phyloP scores from a whole-genome alignment of 257 asterid species.

The Craterostigma plantagineum region DNA sequence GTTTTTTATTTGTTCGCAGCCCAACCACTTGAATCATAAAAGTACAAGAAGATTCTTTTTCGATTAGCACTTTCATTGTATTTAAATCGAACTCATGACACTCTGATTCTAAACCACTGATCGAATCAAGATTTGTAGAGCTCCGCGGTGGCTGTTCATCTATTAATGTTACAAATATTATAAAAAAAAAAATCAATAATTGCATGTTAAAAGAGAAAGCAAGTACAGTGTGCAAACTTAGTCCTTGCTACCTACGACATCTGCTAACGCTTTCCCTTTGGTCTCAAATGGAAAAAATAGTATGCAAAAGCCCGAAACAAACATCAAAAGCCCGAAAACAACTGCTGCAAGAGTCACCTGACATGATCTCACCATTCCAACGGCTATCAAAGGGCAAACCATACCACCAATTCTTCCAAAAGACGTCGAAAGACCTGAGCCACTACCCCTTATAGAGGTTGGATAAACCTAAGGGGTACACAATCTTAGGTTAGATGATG shows the following conservation, averaged over 20 bases:
- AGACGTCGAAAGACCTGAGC: conserved; percentile 48
- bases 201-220: neutral
- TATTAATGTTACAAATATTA: neutral
- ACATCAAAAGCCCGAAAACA: conserved; percentile 33
- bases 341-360: conserved; percentile 40
- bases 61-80: too few species aligned
- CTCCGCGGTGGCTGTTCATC: too few species aligned
- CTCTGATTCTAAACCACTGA: too few species aligned
- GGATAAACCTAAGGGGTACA: conserved; percentile 45
- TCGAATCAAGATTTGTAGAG: too few species aligned
- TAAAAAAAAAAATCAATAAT: neutral
- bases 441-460: conserved; percentile 60
- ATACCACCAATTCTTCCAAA: conserved; percentile 76
- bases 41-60: too few species aligned
- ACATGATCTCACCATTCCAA: conserved; percentile 49
- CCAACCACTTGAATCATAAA: too few species aligned
- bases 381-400: conserved; percentile 68
- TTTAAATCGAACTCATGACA: too few species aligned
- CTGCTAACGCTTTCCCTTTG: conserved; percentile 34
- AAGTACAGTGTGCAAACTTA: conserved; percentile 1
- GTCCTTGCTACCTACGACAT: conserved; percentile 12
- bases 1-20: too few species aligned
- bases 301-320: conserved; percentile 37
- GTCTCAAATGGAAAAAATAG: conserved; percentile 49
- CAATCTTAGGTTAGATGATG: neutral